phyloP scores from a whole-genome alignment of 768 basidiomycete species.

The Wakefieldia striispora region DNA sequence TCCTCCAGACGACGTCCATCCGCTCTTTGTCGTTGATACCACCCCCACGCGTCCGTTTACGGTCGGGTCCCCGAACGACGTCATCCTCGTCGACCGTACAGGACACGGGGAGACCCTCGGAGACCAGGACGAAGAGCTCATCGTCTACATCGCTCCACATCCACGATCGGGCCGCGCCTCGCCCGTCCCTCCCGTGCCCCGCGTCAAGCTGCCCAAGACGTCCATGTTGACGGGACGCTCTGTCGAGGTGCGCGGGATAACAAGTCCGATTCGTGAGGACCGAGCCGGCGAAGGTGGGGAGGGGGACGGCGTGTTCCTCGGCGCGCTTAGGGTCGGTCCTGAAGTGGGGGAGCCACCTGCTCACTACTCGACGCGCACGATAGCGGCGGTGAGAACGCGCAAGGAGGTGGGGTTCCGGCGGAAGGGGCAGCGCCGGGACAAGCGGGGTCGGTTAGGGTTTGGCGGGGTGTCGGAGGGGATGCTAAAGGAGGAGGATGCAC shows the following conservation, averaged over 20 bases:
- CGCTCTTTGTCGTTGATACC: constrained; percentile 41
- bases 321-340: constrained; percentile 28
- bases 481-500: constrained; percentile 36
- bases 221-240: constrained; percentile 26
- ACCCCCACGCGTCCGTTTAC: constrained; percentile 21
- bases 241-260: background rate
- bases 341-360: constrained; percentile 23
- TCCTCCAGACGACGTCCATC: background rate
- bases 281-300: background rate
- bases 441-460: constrained; percentile 32
- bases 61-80: constrained; percentile 16
- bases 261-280: constrained; percentile 8
- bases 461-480: constrained; percentile 51
- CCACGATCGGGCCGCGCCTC: constrained; percentile 41
- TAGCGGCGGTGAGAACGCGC: constrained; percentile 26
- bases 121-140: constrained; percentile 45
- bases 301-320: constrained; percentile 23
- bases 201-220: constrained; percentile 17
- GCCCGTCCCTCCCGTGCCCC: constrained; percentile 12
- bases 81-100: constrained; percentile 22
- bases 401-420: constrained; percentile 8
- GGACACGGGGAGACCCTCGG: constrained; percentile 16
- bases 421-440: constrained; percentile 21
- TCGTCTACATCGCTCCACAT: constrained; percentile 77
- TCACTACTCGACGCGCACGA: constrained; percentile 14